Percentiles rank a stretch among this genome's conserved stretches.
Conservation (phyloP, 2,329 filamentous ascomycete species). For the Aureobasidium leucospermi region DNA sequence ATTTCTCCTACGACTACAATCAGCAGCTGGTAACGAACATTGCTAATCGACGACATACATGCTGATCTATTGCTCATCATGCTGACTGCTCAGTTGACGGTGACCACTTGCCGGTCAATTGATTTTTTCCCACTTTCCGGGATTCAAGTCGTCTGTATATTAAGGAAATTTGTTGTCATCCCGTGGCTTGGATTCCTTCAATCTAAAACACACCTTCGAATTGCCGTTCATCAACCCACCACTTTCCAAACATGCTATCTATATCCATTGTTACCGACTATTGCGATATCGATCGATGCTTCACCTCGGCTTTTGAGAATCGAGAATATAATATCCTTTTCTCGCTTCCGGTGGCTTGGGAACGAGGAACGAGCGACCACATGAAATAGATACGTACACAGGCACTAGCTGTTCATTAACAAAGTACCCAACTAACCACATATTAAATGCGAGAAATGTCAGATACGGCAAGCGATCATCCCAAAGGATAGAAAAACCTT, state of each 20-base stretch:
- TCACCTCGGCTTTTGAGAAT: background rate
- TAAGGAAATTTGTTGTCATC: background rate
- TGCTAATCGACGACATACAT: too few relatives aligned
- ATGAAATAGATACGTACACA: background rate
- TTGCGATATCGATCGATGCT: background rate
- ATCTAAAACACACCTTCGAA: background rate
- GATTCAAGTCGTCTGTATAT: background rate
- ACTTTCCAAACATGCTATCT: background rate
- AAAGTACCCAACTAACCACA: background rate
- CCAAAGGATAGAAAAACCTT: background rate
- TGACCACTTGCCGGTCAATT: background rate
- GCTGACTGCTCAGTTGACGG: too few relatives aligned
- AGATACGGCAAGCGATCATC: constrained; percentile 6
- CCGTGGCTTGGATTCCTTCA: background rate
- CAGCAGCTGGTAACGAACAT: background rate
- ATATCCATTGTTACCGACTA: background rate
- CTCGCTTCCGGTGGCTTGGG: background rate
- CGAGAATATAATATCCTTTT: background rate
- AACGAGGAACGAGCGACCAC: background rate
- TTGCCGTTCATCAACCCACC: background rate
- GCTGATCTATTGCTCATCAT: too few relatives aligned
- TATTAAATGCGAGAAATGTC: constrained; percentile 4
- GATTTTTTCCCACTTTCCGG: background rate
- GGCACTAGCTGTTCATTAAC: background rate
- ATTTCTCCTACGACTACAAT: background rate